Evolutionary conservation across 1,284 basidiomycete species (phyloP).

Genomic region (Dichomitus squalens): DNA sequence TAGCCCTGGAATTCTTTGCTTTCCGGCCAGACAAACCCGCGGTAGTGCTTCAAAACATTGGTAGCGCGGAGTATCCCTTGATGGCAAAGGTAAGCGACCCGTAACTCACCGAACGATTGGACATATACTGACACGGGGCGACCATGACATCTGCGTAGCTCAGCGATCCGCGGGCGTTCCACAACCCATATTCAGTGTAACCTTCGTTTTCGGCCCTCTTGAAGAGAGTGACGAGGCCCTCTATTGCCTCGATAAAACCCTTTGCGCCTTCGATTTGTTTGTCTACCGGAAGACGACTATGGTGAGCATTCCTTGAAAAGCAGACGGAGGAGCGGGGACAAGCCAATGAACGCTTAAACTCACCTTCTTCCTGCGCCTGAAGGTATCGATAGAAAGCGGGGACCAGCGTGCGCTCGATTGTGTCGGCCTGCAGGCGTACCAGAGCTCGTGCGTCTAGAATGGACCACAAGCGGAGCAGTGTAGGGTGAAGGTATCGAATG

Average conservation of each 20-base stretch:
- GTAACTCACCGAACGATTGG: neutral
- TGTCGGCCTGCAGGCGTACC: slow-evolving; percentile 69
- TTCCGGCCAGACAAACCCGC: slow-evolving; percentile 59
- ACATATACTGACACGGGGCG: slow-evolving; percentile 63
- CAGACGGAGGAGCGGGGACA: too few relatives aligned
- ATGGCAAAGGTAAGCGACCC: neutral
- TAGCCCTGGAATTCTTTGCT: slow-evolving; percentile 55
- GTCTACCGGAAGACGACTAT: slow-evolving; percentile 19
- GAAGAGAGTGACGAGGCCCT: slow-evolving; percentile 57
- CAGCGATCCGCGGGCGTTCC: slow-evolving; percentile 57
- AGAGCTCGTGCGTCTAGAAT: slow-evolving; percentile 63
- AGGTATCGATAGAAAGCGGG: slow-evolving; percentile 81
- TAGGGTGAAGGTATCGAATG: neutral
- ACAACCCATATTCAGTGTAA: slow-evolving; percentile 51
- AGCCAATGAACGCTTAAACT: neutral
- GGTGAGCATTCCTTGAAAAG: too few relatives aligned
- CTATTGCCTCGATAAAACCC: slow-evolving; percentile 60
- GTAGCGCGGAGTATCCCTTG: slow-evolving; percentile 69
- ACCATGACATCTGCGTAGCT: slow-evolving; percentile 73
- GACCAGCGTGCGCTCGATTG: slow-evolving; percentile 64
- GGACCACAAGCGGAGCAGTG: neutral
- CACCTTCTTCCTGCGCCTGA: slow-evolving; percentile 64
- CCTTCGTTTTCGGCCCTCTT: slow-evolving; percentile 57
- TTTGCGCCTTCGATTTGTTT: slow-evolving; percentile 58
- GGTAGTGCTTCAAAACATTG: slow-evolving; percentile 70